These are phyloP conservation scores for Penicillium canariense DNA, from an alignment of 495 filamentous ascomycete genomes.

Conservation along the genomic window DNA sequence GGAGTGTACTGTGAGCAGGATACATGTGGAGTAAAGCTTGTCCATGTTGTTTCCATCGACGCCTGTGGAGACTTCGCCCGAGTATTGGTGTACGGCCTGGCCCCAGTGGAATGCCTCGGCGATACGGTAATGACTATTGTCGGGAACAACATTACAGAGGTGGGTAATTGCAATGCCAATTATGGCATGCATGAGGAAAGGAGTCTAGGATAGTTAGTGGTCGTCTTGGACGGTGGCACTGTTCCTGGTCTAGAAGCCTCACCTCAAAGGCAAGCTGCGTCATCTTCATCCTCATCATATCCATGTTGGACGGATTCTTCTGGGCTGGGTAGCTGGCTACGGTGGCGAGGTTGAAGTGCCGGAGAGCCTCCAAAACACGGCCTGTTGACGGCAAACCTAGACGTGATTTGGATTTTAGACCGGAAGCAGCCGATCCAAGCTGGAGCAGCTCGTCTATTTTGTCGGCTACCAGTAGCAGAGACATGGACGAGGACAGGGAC, in stretches of 20 bases:
- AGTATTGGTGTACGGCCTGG: conserved; percentile 40
- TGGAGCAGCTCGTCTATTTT: conserved; percentile 28
- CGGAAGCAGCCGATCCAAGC: not conserved
- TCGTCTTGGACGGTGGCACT: not conserved
- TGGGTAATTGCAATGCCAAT: conserved; percentile 42
- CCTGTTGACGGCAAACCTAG: not conserved
- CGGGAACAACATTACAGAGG: conserved; percentile 32
- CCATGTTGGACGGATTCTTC: conserved; percentile 16
- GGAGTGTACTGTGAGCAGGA: conserved; percentile 39
- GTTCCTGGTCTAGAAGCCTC: conserved; percentile 4
- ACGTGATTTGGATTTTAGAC: not conserved
- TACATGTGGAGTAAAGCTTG: conserved; percentile 42
- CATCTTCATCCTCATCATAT: conserved; percentile 33
- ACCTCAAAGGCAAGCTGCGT: conserved; percentile 41
- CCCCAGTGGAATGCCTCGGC: conserved; percentile 47
- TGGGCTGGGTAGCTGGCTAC: conserved; percentile 17
- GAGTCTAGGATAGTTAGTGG: conserved; percentile 32
- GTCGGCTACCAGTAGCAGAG: conserved; percentile 22
- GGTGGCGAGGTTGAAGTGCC: conserved; percentile 36
- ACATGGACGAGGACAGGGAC: conserved; percentile 24
- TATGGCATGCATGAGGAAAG: conserved; percentile 48
- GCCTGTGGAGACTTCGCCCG: conserved; percentile 26
- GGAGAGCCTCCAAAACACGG: conserved; percentile 25
- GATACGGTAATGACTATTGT: conserved; percentile 28
- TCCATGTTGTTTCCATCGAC: conserved; percentile 40